Percentiles rank a stretch among this genome's conserved stretches.
Evolutionary conservation across 208 protist genomes (phyloP).

Genomic region (Trichomonas gallinae): DNA sequence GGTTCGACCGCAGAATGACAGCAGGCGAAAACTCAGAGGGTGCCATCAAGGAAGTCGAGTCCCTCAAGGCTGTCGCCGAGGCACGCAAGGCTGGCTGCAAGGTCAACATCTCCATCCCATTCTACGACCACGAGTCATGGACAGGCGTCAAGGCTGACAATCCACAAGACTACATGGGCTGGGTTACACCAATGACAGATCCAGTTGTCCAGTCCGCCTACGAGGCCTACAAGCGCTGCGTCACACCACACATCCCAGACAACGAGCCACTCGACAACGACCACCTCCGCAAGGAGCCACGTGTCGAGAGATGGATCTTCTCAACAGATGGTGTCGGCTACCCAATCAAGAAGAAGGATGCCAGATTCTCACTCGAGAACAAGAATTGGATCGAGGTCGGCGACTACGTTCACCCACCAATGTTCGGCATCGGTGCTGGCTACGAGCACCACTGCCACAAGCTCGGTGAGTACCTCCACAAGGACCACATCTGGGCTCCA

Average conservation of each 20-base stretch:
- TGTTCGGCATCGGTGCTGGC: constrained; percentile 12
- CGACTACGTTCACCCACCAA: neutral
- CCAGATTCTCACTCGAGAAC: neutral
- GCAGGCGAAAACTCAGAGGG: neutral
- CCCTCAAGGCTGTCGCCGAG: neutral
- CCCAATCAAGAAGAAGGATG: neutral
- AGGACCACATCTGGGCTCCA: neutral
- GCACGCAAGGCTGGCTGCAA: neutral
- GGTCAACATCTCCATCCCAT: neutral
- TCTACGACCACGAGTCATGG: neutral
- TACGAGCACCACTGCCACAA: constrained; percentile 10
- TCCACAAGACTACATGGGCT: neutral
- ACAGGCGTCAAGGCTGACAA: neutral
- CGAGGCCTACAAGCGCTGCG: neutral
- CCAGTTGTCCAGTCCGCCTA: neutral
- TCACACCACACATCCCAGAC: neutral
- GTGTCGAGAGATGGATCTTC: neutral
- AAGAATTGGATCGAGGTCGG: neutral
- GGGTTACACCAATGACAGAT: neutral
- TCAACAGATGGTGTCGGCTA: constrained; percentile 14
- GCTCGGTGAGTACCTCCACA: constrained; percentile 7
- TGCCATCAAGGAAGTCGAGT: neutral
- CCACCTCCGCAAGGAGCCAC: neutral
- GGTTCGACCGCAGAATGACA: neutral
- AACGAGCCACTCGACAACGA: neutral